Evolutionary conservation across 768 basidiomycete species (phyloP), one percentile per base, ranked within the genome.

Genomic region (Daedaleopsis sinensis): DNA sequence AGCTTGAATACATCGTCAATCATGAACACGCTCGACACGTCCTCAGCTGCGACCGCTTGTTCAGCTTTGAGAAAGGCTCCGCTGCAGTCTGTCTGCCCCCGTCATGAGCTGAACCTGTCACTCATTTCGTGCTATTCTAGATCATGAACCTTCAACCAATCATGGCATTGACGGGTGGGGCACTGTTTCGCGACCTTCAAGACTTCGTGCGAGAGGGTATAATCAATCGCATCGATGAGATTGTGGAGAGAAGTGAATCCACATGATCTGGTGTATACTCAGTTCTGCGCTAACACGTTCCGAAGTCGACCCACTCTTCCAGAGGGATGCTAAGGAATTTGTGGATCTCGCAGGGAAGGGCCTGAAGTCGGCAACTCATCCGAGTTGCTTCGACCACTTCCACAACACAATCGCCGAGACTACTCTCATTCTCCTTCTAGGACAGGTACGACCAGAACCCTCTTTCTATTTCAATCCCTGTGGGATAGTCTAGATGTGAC

Each of bases 1-100:
- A 76, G 75, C 67, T 76, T 6, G 75, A 76, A 63, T 76, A 73
- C 57, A 71, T 76, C 55, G 71, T 75, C n/a, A 66, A 70, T 21
- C 64, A 69, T 16, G 66, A 66, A 11, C 65, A 70, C 35, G 68
- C 70, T 16, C 67, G 71, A 32, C 61, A 70, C 36, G 67, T 74
- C 8, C 67, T 75, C 49, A 71, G 68, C 2, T 67, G 69, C n/a
- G 69, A 75, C 44, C 67, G 67, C 16, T 54, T 67, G 0, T 73
- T 74, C 58, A 75, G 75, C 55, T 74, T 76, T 52, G 75, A 76
- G 61, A 59, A 70, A 42, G 75, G 72, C 3, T 70, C 69, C 16
- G 71, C 73, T 12, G 68, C 66, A 21, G 75, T 76, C 7, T 16
- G 19, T 27, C 46, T 38, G 18, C 27, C 54, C 21, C 37, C 44